Percentiles rank a stretch among this genome's conserved stretches.
phyloP scores from a whole-genome alignment of 2,329 filamentous ascomycete genomes.

The Grosmannia clavigera region DNA sequence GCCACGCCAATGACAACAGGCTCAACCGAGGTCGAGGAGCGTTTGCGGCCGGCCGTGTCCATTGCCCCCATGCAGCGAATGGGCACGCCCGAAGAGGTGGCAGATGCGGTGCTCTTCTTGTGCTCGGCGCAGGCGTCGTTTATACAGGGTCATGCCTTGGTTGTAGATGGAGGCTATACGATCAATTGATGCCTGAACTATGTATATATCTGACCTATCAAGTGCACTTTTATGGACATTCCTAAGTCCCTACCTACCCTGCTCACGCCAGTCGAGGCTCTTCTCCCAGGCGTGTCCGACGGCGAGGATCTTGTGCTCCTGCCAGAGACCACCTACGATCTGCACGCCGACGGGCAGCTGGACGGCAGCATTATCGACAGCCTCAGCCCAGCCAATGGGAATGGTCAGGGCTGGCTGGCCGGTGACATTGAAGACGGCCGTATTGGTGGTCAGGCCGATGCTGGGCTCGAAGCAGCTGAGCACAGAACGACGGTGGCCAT shows the following conservation, averaged over 20 bases:
- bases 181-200: neutral
- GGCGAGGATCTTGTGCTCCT: neutral
- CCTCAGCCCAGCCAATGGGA: constrained; percentile 22
- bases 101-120: neutral
- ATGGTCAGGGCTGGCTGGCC: constrained; percentile 35
- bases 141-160: neutral
- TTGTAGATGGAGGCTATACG: constrained; percentile 3
- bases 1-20: constrained; percentile 8
- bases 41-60: neutral
- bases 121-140: constrained; percentile 1
- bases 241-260: too few relatives aligned
- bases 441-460: constrained; percentile 30
- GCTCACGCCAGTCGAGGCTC: neutral
- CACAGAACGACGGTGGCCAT: constrained; percentile 21
- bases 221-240: too few relatives aligned
- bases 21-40: neutral
- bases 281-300: neutral
- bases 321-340: constrained; percentile 16
- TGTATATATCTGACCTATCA: too few relatives aligned
- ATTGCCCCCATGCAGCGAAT: constrained; percentile 1
- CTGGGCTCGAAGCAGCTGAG: constrained; percentile 26
- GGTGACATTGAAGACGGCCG: constrained; percentile 33
- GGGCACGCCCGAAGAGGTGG: neutral
- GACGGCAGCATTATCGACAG: constrained; percentile 9
- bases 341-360: constrained; percentile 19